Conservation (phyloP, 768 basidiomycete species). For the Macrolepiota fuliginosa region DNA sequence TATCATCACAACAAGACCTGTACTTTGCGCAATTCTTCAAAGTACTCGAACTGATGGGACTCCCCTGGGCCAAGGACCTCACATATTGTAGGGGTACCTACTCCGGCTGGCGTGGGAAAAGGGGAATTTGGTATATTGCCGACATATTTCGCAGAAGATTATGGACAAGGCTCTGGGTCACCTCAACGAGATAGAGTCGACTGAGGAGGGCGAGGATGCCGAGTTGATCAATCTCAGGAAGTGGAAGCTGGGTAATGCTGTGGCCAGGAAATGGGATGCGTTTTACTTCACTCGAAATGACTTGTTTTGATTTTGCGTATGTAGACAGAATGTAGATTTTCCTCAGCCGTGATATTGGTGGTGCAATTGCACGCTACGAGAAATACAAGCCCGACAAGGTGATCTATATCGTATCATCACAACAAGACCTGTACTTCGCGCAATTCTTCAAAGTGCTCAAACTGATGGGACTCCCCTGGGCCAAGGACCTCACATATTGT, state of each 20-base stretch:
- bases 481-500: conserved; percentile 69
- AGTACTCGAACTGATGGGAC: conserved; percentile 84
- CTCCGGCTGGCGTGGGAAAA: too few relatives aligned
- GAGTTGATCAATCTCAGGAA: conserved; percentile 85
- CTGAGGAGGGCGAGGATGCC: conserved; percentile 76
- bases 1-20: conserved; percentile 82
- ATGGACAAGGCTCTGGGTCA: conserved; percentile 70
- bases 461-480: conserved; percentile 89
- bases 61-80: conserved; percentile 82
- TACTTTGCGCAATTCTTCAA: conserved; percentile 94
- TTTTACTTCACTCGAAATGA: not conserved
- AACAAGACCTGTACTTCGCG: conserved; percentile 82
- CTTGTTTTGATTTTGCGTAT: not conserved
- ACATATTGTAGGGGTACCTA: too few relatives aligned
- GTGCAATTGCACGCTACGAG: conserved; percentile 88
- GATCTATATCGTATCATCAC: conserved; percentile 82
- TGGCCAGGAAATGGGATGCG: conserved; percentile 78
- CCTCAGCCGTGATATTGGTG: conserved; percentile 93
- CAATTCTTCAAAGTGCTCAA: conserved; percentile 95
- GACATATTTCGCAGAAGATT: too few relatives aligned
- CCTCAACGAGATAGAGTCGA: conserved; percentile 68
- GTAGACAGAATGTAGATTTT: conserved; percentile 93
- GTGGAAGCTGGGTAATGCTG: conserved; percentile 87
- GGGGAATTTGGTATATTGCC: too few relatives aligned
- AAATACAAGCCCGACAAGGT: conserved; percentile 86